phyloP scores from a whole-genome alignment of 192 early-diverging fungal species.

The Thoreauomyces humboldtii region DNA sequence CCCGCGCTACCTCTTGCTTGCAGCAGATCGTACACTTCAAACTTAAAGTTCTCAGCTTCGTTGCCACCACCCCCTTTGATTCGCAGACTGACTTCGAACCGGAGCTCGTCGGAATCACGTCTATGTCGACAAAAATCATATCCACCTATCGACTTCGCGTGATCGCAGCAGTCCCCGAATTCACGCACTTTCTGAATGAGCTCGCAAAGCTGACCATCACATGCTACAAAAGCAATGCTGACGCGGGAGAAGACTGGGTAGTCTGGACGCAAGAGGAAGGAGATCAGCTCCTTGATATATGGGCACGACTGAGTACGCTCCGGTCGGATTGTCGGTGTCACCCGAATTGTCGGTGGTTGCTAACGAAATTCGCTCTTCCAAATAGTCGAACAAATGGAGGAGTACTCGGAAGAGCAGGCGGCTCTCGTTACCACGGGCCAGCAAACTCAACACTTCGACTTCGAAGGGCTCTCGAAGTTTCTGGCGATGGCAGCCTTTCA shows the following conservation, averaged over 20 bases:
- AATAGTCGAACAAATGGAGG: conserved; percentile 13
- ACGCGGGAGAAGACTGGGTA: conserved; percentile 16
- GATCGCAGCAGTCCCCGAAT: conserved; percentile 51
- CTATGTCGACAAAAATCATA: conserved; percentile 58
- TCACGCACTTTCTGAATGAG: conserved; percentile 57
- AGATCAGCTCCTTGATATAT: conserved; percentile 60
- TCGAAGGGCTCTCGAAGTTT: conserved; percentile 40
- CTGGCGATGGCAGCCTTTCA: conserved; percentile 48
- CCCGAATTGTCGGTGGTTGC: neutral
- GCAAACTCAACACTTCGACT: conserved; percentile 30
- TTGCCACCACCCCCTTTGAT: conserved; percentile 23
- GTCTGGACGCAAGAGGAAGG: conserved; percentile 55
- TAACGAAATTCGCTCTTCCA: neutral
- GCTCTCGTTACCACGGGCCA: conserved; percentile 32
- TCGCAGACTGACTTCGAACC: conserved; percentile 28
- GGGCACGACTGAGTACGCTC: conserved; percentile 56
- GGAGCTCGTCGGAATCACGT: conserved; percentile 45
- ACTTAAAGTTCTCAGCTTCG: too few species aligned
- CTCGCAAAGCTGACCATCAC: conserved; percentile 53
- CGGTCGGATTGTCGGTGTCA: neutral
- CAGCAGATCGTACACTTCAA: too few species aligned
- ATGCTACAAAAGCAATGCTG: conserved; percentile 28
- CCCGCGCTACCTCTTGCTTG: neutral
- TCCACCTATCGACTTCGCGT: conserved; percentile 48
- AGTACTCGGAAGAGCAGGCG: conserved; percentile 33